Percentiles rank a stretch among this genome's conserved stretches.
Evolutionary conservation across 495 filamentous ascomycete genomes (phyloP).

Genomic region (Hypoxylon intermedium): DNA sequence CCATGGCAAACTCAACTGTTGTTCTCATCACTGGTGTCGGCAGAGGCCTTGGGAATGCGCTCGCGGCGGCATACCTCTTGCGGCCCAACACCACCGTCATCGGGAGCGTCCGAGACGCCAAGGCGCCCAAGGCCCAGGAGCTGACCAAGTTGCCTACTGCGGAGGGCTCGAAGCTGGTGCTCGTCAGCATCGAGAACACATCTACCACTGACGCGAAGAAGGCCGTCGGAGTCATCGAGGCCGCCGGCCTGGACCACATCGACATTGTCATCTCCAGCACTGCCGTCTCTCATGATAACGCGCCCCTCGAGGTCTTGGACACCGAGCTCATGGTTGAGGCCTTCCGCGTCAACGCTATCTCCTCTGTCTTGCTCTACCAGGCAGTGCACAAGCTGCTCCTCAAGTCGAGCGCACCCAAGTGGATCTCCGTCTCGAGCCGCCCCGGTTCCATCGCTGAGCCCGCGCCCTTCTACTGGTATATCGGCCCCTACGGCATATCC

Average conservation of each 20-base stretch:
- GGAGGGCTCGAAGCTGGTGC: not conserved
- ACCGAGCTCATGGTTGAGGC: slow-evolving; percentile 6
- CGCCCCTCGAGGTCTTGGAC: slow-evolving; percentile 19
- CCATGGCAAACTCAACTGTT: too few species aligned
- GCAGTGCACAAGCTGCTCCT: slow-evolving; percentile 12
- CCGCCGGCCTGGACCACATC: slow-evolving; percentile 14
- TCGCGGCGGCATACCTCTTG: too few species aligned
- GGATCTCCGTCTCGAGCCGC: slow-evolving; percentile 10
- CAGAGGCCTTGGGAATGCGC: too few species aligned
- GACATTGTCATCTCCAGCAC: slow-evolving; percentile 36
- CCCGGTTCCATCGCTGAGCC: slow-evolving; percentile 8
- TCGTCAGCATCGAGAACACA: slow-evolving; percentile 32
- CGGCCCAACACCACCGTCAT: not conserved
- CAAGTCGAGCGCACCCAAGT: slow-evolving; percentile 19
- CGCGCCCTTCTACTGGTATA: slow-evolving; percentile 1
- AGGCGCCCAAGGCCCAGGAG: not conserved
- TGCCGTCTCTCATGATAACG: not conserved
- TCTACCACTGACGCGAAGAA: slow-evolving; percentile 38
- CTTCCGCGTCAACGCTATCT: slow-evolving; percentile 24
- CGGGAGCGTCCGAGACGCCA: not conserved
- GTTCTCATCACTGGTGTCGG: too few species aligned
- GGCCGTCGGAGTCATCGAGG: slow-evolving; percentile 11
- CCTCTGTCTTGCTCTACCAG: slow-evolving; percentile 20
- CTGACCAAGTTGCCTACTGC: not conserved
- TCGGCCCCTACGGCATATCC: slow-evolving; percentile 18